These are phyloP conservation scores for Monosporozyma aerobia DNA, from an alignment of 805 yeast species.

Conservation along the genomic window DNA sequence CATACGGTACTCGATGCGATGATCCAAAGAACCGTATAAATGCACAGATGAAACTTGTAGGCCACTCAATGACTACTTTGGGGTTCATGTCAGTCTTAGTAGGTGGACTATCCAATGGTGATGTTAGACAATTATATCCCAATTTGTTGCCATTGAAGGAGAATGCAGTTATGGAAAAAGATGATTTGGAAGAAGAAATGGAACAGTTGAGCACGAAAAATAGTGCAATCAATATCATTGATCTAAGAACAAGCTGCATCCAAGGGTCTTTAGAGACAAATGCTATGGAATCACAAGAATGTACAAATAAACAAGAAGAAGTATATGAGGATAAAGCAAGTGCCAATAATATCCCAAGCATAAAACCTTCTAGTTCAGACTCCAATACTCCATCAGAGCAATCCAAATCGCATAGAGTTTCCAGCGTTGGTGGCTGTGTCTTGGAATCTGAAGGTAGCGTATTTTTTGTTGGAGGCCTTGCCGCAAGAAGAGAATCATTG, in stretches of 20 bases:
- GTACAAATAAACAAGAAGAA: background rate
- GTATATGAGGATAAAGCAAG: background rate
- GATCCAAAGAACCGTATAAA: constrained; percentile 6
- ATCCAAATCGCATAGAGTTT: background rate
- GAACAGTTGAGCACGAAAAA: constrained; percentile 6
- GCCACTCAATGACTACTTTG: constrained; percentile 21
- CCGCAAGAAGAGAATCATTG: constrained; percentile 8
- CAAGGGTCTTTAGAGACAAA: constrained; percentile 7
- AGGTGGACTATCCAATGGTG: constrained; percentile 24
- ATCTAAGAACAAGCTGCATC: constrained; percentile 17
- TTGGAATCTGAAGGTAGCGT: constrained; percentile 17
- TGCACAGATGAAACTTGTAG: constrained; percentile 19
- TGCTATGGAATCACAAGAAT: background rate
- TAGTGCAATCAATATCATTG: constrained; percentile 15
- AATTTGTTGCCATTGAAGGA: background rate
- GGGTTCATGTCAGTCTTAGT: constrained; percentile 18
- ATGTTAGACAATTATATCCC: constrained; percentile 13
- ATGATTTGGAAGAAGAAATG: background rate
- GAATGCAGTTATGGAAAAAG: background rate
- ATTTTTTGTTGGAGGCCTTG: constrained; percentile 22
- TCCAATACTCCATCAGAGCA: background rate
- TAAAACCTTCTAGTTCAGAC: background rate
- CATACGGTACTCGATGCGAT: constrained; percentile 11
- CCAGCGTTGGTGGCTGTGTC: constrained; percentile 12
- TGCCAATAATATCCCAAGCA: background rate